Evolutionary conservation across 148 eudicot genomes (phyloP), one percentile per base, ranked within the genome.

Genomic region (Persicaria tinctoria): DNA sequence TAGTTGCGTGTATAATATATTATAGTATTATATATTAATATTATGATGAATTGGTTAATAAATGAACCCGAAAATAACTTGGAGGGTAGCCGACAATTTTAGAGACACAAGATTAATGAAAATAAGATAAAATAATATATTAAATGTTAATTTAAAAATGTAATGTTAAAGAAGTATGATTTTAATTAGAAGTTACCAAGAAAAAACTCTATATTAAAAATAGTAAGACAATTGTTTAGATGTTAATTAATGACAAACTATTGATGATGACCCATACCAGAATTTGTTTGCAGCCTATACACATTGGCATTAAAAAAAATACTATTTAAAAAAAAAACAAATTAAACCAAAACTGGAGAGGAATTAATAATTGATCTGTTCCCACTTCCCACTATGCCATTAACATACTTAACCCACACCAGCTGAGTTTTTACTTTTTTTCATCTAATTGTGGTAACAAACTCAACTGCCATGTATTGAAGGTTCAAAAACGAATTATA

Each of bases 231-330:
- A 44, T 66, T 12, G 70, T 66, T 66, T 8, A 60, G n/a, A 32
- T 64, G 69, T 38, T 32, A 32, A 32, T 32, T 64, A 64, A 64
- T 64, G 69, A 64, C 46, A 38, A 38, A 64, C 69, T 64, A 64
- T 12, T 64, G 69, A 64, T 64, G 48, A 10, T 41, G 70, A 66
- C 70, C 45, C 68, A 38, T 66, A 66, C 70, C 70, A 66, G 70
- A 66, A 66, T 13, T 64, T 64, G 70, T 9, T 59, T 20, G 32
- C 64, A 9, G 6, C 38, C 38, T 59, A 59, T 20, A 18, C 17
- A 59, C 10, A 17, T 57, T 57, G 18, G 64, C 38, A 6, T 57
- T 8, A n/a, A n/a, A 5, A 18, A 57, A 12, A 2, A 8, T 51
- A 8, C 8, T 51, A 51, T 51, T 50, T 50, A 3, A 51, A 51